phyloP scores from a whole-genome alignment of 768 basidiomycete genomes.

The Rhizopogon roseolus region DNA sequence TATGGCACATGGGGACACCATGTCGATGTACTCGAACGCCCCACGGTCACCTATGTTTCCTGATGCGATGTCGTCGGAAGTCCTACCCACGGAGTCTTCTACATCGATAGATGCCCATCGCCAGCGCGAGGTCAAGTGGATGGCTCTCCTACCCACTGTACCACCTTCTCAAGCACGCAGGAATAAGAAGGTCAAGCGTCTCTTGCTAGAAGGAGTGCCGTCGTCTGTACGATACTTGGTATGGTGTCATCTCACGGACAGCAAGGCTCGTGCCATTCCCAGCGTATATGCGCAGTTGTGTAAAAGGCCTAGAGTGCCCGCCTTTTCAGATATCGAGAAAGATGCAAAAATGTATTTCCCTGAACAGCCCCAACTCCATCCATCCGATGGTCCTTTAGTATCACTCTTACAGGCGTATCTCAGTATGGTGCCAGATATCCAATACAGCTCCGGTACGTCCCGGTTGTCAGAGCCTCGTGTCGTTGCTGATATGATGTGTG shows the following conservation, averaged over 20 bases:
- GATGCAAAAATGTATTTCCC: constrained; percentile 53
- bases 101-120: constrained; percentile 56
- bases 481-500: neutral
- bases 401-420: constrained; percentile 69
- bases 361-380: constrained; percentile 55
- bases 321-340: constrained; percentile 48
- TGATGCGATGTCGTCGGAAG: neutral
- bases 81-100: constrained; percentile 13
- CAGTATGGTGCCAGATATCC: constrained; percentile 81
- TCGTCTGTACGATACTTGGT: constrained; percentile 80
- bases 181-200: constrained; percentile 72
- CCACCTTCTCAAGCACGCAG: constrained; percentile 64
- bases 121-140: constrained; percentile 74
- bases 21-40: constrained; percentile 34
- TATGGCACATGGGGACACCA: constrained; percentile 33
- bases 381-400: constrained; percentile 50
- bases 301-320: constrained; percentile 48
- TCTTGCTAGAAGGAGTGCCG: constrained; percentile 76
- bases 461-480: neutral
- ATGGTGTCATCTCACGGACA: constrained; percentile 78
- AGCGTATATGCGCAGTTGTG: constrained; percentile 64
- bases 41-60: constrained; percentile 21
- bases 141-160: constrained; percentile 52
- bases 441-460: constrained; percentile 55
- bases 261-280: constrained; percentile 63